Evolutionary conservation across 495 filamentous ascomycete genomes (phyloP), one percentile per base, ranked within the genome.

Genomic region (Durotheca rogersii): DNA sequence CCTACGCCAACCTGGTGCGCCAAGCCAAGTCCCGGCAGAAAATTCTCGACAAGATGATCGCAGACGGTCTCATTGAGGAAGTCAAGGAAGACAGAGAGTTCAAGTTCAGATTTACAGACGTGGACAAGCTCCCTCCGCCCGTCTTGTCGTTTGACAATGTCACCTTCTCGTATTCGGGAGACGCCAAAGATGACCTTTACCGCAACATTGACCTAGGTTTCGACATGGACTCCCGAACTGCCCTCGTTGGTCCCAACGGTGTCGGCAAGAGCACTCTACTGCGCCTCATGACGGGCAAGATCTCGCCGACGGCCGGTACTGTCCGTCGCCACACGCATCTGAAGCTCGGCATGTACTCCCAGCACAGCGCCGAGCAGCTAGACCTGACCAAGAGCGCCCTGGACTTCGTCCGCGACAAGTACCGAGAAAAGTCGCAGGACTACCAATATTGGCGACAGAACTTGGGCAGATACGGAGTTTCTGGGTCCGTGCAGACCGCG

Each of bases 21-120:
- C 93, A 98, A 76, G 93, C 93, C 70, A 98, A 98, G 79, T 97
- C 93, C 21, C 85, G 93, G 38, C 93, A 98, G 73, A 98, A 98
- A 88, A 97, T 98, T 70, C 82, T 98, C 48, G 93, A 98, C 81
- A 98, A 98, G 81, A 98, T 98, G 93, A 93, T 97, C 77, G 94
- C 93, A 46, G 93, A 98, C 60, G 93, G 93, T 56, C 90, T 97
- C 70, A 96, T 98, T 63, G 86, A 98, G 75, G 86, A 88, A 20
- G 89, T 98, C 47, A 70, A 80, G 52, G 68, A 80, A 50, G 93
- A 98, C 72, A 81, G 86, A 35, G 88, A 96, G 62, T 98, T 98
- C 79, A 90, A 88, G 41, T 98, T 98, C 85, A 86, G 93, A 67
- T 98, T 98, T 72, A 94, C 93, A 47, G 89, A 96, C 61, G 93